These are phyloP conservation scores for Clonostachys byssicola DNA, from an alignment of 2,329 filamentous ascomycete genomes.

Conservation along the genomic window DNA sequence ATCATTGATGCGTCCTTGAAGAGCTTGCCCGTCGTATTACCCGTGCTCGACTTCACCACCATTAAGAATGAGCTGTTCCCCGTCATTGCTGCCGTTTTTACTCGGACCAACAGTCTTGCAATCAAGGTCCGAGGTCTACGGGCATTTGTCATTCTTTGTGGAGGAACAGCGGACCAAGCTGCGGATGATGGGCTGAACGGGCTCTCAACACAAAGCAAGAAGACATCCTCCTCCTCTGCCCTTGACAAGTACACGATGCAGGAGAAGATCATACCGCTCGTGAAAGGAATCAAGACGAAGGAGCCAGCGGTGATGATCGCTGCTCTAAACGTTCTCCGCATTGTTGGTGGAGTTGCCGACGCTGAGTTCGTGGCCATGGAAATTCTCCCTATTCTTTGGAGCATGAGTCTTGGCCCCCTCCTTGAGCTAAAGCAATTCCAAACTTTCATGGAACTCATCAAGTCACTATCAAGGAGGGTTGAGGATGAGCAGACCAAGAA, in stretches of 20 bases:
- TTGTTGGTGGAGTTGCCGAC: conserved; percentile 79
- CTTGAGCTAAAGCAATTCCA: conserved; percentile 87
- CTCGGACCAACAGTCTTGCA: conserved; percentile 84
- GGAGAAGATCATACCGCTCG: conserved; percentile 88
- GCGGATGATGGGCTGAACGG: conserved; percentile 72
- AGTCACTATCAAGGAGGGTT: conserved; percentile 70
- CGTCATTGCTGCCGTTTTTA: conserved; percentile 84
- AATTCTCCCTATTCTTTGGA: conserved; percentile 85
- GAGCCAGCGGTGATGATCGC: conserved; percentile 98
- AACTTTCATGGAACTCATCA: conserved; percentile 85
- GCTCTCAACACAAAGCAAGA: conserved; percentile 55
- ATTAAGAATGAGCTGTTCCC: conserved; percentile 97
- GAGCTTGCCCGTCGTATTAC: conserved; percentile 74
- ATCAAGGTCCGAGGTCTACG: conserved; percentile 94
- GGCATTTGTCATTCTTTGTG: conserved; percentile 85
- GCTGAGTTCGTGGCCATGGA: conserved; percentile 90
- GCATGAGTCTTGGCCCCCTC: conserved; percentile 84
- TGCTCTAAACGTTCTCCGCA: conserved; percentile 75
- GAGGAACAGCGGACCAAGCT: conserved; percentile 56
- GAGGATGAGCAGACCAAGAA: conserved; percentile 88
- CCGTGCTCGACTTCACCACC: conserved; percentile 89
- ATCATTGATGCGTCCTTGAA: conserved; percentile 83
- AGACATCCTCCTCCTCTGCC: conserved; percentile 63
- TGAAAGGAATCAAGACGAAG: conserved; percentile 94
- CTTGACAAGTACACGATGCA: conserved; percentile 98